phyloP scores from a whole-genome alignment of 2,329 filamentous ascomycete genomes.

The Colletotrichum tropicicola region DNA sequence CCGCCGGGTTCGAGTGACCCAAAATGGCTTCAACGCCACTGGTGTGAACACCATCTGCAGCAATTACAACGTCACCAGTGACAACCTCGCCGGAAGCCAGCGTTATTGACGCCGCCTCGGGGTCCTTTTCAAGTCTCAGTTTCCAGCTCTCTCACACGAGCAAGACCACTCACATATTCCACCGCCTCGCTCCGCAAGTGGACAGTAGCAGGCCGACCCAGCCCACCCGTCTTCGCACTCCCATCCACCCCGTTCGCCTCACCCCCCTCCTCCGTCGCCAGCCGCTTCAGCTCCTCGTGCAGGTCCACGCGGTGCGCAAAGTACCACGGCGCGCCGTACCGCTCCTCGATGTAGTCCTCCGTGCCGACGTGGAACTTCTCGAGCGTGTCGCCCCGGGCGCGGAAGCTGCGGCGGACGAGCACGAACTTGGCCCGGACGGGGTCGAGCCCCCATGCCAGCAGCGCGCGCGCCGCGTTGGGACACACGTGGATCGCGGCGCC shows the following conservation, averaged over 20 bases:
- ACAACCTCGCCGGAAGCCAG: conserved; percentile 39
- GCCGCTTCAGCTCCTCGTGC: conserved; percentile 43
- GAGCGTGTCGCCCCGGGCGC: conserved; percentile 35
- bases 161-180: conserved; percentile 35
- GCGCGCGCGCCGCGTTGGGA: conserved; percentile 47
- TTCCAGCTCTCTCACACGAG: not conserved
- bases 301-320: conserved; percentile 50
- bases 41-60: conserved; percentile 53
- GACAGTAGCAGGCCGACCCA: conserved; percentile 35
- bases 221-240: conserved; percentile 14
- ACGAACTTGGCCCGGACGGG: conserved; percentile 39
- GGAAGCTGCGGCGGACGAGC: conserved; percentile 9
- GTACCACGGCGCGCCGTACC: conserved; percentile 42
- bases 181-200: conserved; percentile 36
- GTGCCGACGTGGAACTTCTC: conserved; percentile 31
- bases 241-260: not conserved
- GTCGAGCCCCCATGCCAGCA: conserved; percentile 46
- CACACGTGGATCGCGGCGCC: conserved; percentile 49
- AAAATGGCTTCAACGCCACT: conserved; percentile 38
- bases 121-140: conserved; percentile 32
- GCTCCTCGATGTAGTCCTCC: conserved; percentile 20
- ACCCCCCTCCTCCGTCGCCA: conserved; percentile 39
- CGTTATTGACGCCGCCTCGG: conserved; percentile 37
- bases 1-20: conserved; percentile 37
- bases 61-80: conserved; percentile 49